Evolutionary conservation across 1,139 yeast species (phyloP).

Genomic region (Saccharomycopsis phalli): DNA sequence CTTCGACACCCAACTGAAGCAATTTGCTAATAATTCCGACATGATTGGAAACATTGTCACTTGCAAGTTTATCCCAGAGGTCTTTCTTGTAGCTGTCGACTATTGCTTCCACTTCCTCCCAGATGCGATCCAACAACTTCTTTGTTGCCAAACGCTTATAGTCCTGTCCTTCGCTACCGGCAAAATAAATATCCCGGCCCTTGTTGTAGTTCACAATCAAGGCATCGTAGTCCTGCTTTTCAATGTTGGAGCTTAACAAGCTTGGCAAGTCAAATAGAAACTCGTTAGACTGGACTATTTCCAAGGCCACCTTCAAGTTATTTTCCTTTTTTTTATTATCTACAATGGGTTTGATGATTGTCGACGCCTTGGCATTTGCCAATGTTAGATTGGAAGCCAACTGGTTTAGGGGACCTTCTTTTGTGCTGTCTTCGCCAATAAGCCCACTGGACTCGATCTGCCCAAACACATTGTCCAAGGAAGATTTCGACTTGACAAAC

Average conservation of each 20-base stretch:
- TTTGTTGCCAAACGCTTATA: slow-evolving; percentile 20
- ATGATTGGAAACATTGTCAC: slow-evolving; percentile 33
- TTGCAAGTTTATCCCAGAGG: slow-evolving; percentile 51
- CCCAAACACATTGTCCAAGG: slow-evolving; percentile 47
- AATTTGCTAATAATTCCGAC: slow-evolving; percentile 49
- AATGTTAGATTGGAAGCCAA: slow-evolving; percentile 35
- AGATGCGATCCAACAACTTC: slow-evolving; percentile 42
- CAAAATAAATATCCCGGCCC: slow-evolving; percentile 36
- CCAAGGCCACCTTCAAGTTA: slow-evolving; percentile 51
- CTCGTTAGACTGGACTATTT: slow-evolving; percentile 52
- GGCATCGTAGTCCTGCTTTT: slow-evolving; percentile 57
- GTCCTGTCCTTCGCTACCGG: slow-evolving; percentile 25
- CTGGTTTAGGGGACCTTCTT: slow-evolving; percentile 11
- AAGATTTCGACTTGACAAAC: slow-evolving; percentile 69
- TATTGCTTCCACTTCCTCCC: slow-evolving; percentile 58
- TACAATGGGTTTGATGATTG: slow-evolving; percentile 67
- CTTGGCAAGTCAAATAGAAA: slow-evolving; percentile 69
- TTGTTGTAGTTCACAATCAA: slow-evolving; percentile 61
- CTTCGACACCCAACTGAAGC: slow-evolving; percentile 48
- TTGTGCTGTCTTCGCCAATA: slow-evolving; percentile 24
- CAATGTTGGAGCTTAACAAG: slow-evolving; percentile 42
- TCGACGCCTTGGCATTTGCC: slow-evolving; percentile 46
- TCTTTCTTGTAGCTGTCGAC: slow-evolving; percentile 56
- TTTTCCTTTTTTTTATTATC: slow-evolving; percentile 54
- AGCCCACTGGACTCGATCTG: slow-evolving; percentile 38